Base-by-base conservation (phyloP, 164 flowering plant genomes). In the Houttuynia cordata region DNA sequence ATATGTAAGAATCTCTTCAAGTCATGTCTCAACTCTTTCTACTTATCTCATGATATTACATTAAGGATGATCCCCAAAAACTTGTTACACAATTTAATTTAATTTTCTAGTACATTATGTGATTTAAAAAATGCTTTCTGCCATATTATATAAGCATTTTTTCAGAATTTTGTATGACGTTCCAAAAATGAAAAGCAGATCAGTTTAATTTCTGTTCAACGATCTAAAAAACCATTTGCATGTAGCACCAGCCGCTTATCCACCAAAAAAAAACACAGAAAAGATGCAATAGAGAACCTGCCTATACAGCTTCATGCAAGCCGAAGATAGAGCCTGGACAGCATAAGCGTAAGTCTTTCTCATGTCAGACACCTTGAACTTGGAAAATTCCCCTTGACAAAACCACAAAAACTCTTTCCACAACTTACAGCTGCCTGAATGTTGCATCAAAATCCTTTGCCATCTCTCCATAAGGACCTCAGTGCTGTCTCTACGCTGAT, bases 371-470 rank as follows among this genome's bases (percentile, higher is more conserved):
- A 90, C 88, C 73, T 90, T 93, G 69, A 93, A 93, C 64, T 78
- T 83, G 45, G 97, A 86, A 70, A 93, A 93, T n/a, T 90, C 96
- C 51, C 94, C 82, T 65, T 82, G 85, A 69, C 87, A 70, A 69
- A 88, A 76, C 63, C 40, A 80, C 75, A 90, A 51, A 76, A 88
- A 93, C 76, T 88, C 95, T 67, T 73, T 85, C 99, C 99, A 93
- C 67, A 93, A 62, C 75, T 69, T 88, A 72, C 47, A 79, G 78
- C 80, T 90, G 40, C 87, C 87, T n/a, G 99, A 81, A 73, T 86
- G 79, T 59, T 79, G 79, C 71, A 76, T 56, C 1, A 93, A 88
- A 64, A 81, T 67, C 74, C 73, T 84, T 63, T 93, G 89, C 99
- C 97, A 93, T 71, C 88, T 78, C 68, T 79, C 78, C 62, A 86